phyloP scores from a whole-genome alignment of 2,329 filamentous ascomycete species.

The Phialophora verrucosa region DNA sequence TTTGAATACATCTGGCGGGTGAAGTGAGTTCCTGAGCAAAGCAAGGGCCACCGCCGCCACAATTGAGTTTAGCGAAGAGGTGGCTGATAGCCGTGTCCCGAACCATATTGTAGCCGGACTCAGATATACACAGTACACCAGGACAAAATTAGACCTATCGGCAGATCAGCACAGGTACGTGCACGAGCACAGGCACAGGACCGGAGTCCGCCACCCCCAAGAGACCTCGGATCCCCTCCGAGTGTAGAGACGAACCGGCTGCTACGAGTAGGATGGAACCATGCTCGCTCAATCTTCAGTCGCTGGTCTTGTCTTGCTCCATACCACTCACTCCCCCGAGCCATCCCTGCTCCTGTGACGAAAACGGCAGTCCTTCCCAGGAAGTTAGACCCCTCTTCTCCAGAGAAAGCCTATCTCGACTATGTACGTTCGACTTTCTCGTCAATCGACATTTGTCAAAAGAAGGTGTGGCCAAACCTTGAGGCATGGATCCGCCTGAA shows the following conservation, averaged over 20 bases:
- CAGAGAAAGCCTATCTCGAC: not conserved
- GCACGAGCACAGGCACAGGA: not conserved
- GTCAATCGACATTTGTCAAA: not conserved
- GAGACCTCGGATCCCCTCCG: not conserved
- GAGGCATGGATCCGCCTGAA: not conserved
- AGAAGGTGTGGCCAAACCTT: not conserved
- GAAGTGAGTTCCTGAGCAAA: not conserved
- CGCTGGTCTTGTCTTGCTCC: not conserved
- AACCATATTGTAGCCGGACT: not conserved
- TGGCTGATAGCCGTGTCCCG: not conserved
- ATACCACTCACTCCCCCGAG: not conserved
- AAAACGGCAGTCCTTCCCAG: not conserved
- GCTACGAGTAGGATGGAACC: not conserved
- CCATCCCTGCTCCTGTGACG: not conserved
- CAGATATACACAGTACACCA: not conserved
- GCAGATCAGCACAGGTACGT: not conserved
- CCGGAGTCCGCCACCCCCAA: not conserved
- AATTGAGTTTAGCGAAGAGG: not conserved
- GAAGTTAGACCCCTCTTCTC: not conserved
- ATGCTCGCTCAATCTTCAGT: not conserved
- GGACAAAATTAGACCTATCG: not conserved
- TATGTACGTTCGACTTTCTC: not conserved
- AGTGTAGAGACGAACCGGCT: not conserved
- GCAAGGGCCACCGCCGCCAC: not conserved
- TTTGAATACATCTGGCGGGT: conserved; percentile 5